Conservation (phyloP, 306 rosid species). For the Hylodesmum podocarpum region DNA sequence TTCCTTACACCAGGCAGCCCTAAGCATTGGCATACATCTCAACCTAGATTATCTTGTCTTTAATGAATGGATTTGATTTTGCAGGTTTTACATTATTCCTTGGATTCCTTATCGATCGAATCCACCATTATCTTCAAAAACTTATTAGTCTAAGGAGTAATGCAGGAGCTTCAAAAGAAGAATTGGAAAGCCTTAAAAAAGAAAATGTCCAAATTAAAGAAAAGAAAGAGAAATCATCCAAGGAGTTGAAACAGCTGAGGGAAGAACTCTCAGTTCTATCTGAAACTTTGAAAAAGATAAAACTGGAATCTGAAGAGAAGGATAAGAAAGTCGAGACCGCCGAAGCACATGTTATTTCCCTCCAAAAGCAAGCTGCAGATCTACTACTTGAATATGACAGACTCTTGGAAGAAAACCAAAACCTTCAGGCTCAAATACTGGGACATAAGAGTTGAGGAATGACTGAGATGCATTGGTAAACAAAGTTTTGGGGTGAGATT, state of each 20-base stretch:
- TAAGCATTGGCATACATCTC: not conserved
- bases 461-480: conserved; percentile 2
- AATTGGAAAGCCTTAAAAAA: conserved; percentile 56
- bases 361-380: conserved; percentile 81
- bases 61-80: conserved; percentile 22
- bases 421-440: conserved; percentile 62
- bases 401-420: conserved; percentile 83
- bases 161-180: conserved; percentile 62
- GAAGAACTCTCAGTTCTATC: conserved; percentile 43
- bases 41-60: not conserved
- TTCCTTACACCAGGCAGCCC: not conserved
- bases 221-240: conserved; percentile 60
- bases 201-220: conserved; percentile 51
- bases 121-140: conserved; percentile 71
- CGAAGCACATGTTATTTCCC: conserved; percentile 69
- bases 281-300: conserved; percentile 62
- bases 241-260: conserved; percentile 56
- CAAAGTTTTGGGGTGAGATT: conserved; percentile 19
- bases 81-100: conserved; percentile 82
- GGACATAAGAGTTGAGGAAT: conserved; percentile 44
- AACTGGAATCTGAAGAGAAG: conserved; percentile 61
- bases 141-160: conserved; percentile 52
- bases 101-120: conserved; percentile 68
- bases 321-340: conserved; percentile 67
- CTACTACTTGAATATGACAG: conserved; percentile 78